Evolutionary conservation across 345 rosid species (phyloP), one percentile per base, ranked within the genome.

Genomic region (Corymbia maculata): DNA sequence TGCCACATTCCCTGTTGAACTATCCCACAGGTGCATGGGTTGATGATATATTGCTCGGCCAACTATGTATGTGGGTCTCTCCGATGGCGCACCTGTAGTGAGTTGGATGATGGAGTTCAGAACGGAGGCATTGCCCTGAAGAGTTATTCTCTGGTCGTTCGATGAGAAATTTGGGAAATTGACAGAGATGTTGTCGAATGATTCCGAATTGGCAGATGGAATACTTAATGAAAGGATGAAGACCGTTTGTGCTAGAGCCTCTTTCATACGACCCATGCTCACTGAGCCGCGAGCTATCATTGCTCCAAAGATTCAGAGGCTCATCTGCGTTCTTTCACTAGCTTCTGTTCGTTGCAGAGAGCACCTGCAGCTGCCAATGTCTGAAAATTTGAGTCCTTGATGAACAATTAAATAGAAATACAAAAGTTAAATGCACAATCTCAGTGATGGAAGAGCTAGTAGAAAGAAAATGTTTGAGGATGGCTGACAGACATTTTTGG

Each of bases 351-450:
- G 2, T 57, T 57, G 64, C 24, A 22, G 24, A 52, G 22, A 17
- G 24, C 13, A 57, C n/a, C 64, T 57, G n/a, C 64, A 57, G 13
- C n/a, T 57, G 61, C 92, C 92, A 28, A 92, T 91, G 85, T 30
- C 53, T 49, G 30, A 68, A 57, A 57, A 57, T 57, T 57, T 10
- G 64, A 57, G 64, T 57, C 24, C 24, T 57, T 57, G 3, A 57
- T 24, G 64, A 57, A 22, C 5, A 28, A 4, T 57, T 57, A 57
- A 9, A 24, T 9, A 9, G 64, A 57, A 4, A 57, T 22, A 24
- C 64, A 57, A 57, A 57, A 57, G 13, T 57, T 57, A 4, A 24
- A 57, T 57, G 28, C n/a, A 51, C 52, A 57, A 2, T 57, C 28
- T 57, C 64, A 22, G 64, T 52, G 7, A 52, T 52, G 3, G 21